Conservation (phyloP, 2,329 filamentous ascomycete genomes). For the Fonsecaea erecta region DNA sequence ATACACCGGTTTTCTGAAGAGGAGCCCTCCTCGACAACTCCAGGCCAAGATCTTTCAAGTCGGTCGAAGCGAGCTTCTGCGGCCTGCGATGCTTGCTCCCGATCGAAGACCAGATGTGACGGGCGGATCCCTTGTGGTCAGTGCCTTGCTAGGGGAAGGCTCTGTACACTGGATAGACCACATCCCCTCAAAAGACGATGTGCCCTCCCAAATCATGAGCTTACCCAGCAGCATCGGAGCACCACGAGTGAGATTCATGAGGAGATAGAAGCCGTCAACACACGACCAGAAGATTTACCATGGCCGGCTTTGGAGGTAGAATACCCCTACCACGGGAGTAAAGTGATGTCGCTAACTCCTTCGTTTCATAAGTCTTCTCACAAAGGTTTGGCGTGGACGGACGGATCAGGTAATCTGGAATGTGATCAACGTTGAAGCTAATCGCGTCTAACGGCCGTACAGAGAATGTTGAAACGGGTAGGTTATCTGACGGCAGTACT, state of each 20-base stretch:
- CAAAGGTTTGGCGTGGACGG: not conserved
- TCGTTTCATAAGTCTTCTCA: not conserved
- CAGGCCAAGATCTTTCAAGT: not conserved
- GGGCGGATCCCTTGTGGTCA: not conserved
- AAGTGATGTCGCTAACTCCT: not conserved
- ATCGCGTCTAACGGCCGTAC: not conserved
- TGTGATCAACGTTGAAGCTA: not conserved
- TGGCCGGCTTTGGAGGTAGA: not conserved
- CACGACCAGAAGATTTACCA: not conserved
- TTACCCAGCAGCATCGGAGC: not conserved
- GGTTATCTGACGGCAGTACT: not conserved
- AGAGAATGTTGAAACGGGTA: not conserved
- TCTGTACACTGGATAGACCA: not conserved
- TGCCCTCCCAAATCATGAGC: not conserved
- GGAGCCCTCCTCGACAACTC: not conserved
- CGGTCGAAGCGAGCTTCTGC: slow-evolving; percentile 3
- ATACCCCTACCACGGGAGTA: not conserved
- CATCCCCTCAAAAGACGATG: not conserved
- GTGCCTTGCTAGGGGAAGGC: not conserved
- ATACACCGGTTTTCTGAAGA: not conserved
- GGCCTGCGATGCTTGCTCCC: slow-evolving; percentile 1
- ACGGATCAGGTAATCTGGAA: not conserved
- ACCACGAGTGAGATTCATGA: not conserved
- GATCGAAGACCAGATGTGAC: slow-evolving; percentile 1
- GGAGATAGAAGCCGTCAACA: not conserved